Percentiles rank a stretch among this genome's conserved stretches.
Evolutionary conservation across 2,329 filamentous ascomycete genomes (phyloP).

Genomic region (Lomentospora prolificans): DNA sequence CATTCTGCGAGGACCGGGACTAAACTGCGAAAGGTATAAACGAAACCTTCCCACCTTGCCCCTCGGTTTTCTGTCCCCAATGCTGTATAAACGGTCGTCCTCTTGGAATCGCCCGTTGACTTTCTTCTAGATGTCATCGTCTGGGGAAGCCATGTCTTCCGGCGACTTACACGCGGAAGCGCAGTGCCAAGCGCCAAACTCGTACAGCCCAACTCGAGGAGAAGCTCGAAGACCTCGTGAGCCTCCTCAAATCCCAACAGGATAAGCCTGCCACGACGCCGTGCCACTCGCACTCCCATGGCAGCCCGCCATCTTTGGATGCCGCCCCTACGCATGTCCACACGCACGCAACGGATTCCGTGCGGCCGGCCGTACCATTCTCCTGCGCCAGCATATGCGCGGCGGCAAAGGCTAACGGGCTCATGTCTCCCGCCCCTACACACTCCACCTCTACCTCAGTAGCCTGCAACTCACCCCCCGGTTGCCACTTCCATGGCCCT

Average conservation of each 20-base stretch:
- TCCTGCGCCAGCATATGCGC: background rate
- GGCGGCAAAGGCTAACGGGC: background rate
- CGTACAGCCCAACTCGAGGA: constrained; percentile 37
- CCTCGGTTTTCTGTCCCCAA: too few relatives aligned
- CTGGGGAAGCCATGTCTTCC: constrained; percentile 37
- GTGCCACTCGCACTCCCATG: background rate
- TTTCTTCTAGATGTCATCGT: constrained; percentile 27
- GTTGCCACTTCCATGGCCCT: background rate
- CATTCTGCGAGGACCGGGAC: background rate
- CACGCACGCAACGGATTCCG: background rate
- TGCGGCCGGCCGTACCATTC: background rate
- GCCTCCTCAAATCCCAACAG: constrained; percentile 24
- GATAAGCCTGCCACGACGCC: background rate
- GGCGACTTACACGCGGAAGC: constrained; percentile 29
- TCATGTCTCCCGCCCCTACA: background rate
- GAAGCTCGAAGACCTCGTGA: constrained; percentile 38
- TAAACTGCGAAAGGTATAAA: constrained; percentile 7
- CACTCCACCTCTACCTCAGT: background rate
- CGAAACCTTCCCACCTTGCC: too few relatives aligned
- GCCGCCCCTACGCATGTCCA: background rate
- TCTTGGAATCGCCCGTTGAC: too few relatives aligned
- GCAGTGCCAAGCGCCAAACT: constrained; percentile 24
- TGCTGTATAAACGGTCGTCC: too few relatives aligned
- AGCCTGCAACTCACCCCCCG: background rate
- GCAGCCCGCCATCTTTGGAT: background rate